Percentiles rank a stretch among this genome's conserved stretches.
These are phyloP conservation scores for Aspergillus sp. DNA, from an alignment of 2,329 filamentous ascomycete genomes.

Conservation along the genomic window DNA sequence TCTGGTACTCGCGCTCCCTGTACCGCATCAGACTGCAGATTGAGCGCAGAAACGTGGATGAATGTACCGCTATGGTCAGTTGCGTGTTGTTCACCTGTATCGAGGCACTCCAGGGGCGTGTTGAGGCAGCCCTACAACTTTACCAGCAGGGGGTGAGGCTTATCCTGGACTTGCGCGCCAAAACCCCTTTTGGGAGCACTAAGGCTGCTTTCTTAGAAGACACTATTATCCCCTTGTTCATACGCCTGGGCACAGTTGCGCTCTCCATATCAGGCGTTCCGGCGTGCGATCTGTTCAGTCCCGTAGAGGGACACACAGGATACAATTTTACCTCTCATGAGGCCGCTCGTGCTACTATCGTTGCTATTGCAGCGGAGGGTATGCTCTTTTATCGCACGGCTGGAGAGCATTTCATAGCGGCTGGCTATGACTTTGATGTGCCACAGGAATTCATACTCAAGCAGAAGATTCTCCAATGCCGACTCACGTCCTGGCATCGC, in stretches of 20 bases:
- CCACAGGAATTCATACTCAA: too few relatives aligned
- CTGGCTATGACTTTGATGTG: too few relatives aligned
- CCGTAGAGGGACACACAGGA: too few relatives aligned
- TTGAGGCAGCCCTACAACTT: constrained; percentile 16
- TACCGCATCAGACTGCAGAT: constrained; percentile 16
- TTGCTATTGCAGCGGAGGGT: too few relatives aligned
- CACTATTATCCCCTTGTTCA: constrained; percentile 20
- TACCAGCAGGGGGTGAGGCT: constrained; percentile 18
- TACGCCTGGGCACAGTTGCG: constrained; percentile 16
- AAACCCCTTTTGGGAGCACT: constrained; percentile 6
- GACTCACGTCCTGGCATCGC: too few relatives aligned
- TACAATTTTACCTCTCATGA: constrained; percentile 4
- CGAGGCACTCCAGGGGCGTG: constrained; percentile 17
- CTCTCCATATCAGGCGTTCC: constrained; percentile 1
- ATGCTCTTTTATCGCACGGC: too few relatives aligned
- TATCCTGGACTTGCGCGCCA: constrained; percentile 12
- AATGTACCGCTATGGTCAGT: constrained; percentile 20
- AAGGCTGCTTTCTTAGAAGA: constrained; percentile 15
- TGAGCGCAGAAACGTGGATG: constrained; percentile 12
- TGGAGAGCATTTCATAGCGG: too few relatives aligned
- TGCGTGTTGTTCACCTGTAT: constrained; percentile 28
- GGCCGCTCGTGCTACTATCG: constrained; percentile 7
- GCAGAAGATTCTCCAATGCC: too few relatives aligned
- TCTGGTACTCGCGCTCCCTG: constrained; percentile 26
- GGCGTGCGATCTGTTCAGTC: too few relatives aligned